phyloP scores from a whole-genome alignment of 2,329 filamentous ascomycete genomes.

The Ophioceras dolichostomum region DNA sequence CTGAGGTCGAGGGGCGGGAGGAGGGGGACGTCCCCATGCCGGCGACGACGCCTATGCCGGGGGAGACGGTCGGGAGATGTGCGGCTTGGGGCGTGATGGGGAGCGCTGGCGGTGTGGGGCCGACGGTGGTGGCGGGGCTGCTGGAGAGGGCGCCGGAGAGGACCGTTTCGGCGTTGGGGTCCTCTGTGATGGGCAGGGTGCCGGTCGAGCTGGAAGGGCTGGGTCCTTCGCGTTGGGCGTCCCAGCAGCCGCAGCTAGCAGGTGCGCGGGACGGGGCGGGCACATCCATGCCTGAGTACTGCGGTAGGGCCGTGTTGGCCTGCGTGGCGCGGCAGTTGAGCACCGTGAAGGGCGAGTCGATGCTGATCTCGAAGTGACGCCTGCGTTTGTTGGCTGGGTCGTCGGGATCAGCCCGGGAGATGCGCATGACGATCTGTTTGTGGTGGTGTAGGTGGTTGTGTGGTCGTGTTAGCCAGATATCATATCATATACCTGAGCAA shows the following conservation, averaged over 20 bases:
- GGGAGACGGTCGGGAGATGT: conserved; percentile 27
- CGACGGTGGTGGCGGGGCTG: conserved; percentile 10
- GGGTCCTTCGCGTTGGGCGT: conserved; percentile 41
- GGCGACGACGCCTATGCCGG: neutral
- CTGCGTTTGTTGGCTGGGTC: conserved; percentile 62
- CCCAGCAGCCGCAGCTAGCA: conserved; percentile 40
- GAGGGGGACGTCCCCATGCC: neutral
- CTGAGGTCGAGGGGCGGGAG: no score
- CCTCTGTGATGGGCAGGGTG: conserved; percentile 29
- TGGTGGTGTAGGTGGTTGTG: no score
- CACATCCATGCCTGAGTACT: conserved; percentile 48
- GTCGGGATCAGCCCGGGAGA: conserved; percentile 70
- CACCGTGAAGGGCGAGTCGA: conserved; percentile 89
- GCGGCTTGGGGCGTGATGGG: conserved; percentile 43
- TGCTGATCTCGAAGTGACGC: conserved; percentile 89
- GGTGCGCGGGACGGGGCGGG: conserved; percentile 36
- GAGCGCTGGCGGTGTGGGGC: conserved; percentile 16
- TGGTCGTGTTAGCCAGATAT: neutral
- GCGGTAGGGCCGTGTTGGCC: conserved; percentile 74
- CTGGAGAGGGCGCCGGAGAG: no score
- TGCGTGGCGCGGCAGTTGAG: conserved; percentile 89
- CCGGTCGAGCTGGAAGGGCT: conserved; percentile 54
- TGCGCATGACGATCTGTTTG: conserved; percentile 87
- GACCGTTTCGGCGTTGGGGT: no score
- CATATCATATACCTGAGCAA: neutral